Evolutionary conservation across 164 flowering plant species (phyloP).

Genomic region (Brasenia schreberi): DNA sequence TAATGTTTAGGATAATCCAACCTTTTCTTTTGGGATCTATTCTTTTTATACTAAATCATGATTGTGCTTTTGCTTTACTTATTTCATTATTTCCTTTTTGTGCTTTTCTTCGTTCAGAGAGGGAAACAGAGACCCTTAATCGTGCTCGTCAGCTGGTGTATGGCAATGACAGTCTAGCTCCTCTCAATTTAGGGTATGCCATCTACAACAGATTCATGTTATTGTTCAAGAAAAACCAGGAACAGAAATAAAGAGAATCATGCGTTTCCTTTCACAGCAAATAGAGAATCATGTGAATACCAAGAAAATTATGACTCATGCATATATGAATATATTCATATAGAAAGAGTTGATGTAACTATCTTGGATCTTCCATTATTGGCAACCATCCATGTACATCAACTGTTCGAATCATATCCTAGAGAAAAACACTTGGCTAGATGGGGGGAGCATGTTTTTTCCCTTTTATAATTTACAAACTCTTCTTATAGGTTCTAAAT

Average conservation of each 20-base stretch:
- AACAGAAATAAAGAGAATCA: neutral
- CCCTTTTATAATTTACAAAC: neutral
- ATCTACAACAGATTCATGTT: neutral
- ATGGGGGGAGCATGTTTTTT: too few species aligned
- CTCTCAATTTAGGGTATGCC: constrained; percentile 45
- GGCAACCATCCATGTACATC: neutral
- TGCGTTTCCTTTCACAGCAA: neutral
- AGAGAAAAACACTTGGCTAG: neutral
- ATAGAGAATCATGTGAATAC: too few species aligned
- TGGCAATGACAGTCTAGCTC: constrained; percentile 49
- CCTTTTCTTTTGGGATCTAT: constrained; percentile 1
- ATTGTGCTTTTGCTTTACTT: neutral
- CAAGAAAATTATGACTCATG: too few species aligned
- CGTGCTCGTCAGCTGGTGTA: constrained; percentile 91
- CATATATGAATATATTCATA: neutral
- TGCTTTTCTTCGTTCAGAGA: constrained; percentile 27
- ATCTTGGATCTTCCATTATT: too few species aligned
- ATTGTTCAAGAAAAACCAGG: neutral
- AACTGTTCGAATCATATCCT: neutral
- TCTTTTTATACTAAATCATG: neutral
- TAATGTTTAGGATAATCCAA: neutral
- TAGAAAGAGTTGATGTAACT: too few species aligned
- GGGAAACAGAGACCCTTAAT: constrained; percentile 92
- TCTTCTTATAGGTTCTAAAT: neutral
- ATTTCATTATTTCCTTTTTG: neutral